phyloP scores from a whole-genome alignment of 176 grass and related monocot genomes.

The Carex pumila region DNA sequence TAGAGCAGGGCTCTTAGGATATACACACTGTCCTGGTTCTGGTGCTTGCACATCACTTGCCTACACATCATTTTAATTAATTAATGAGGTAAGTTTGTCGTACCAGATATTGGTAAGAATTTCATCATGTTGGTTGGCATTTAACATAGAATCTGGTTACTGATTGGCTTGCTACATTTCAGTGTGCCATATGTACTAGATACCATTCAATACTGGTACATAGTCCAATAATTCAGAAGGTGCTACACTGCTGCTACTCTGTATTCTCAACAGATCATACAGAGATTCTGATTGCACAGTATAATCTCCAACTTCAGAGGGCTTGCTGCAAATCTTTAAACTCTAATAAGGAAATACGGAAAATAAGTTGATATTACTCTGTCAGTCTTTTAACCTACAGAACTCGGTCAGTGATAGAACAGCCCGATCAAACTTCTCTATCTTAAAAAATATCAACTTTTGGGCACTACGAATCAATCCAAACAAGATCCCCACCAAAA shows the following conservation, averaged over 20 bases:
- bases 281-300: neutral
- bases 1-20: slow-evolving; percentile 80
- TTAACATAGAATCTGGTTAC: neutral
- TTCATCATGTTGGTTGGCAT: neutral
- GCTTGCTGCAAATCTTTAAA: neutral
- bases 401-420: neutral
- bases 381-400: neutral
- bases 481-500: neutral
- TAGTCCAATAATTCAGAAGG: neutral
- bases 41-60: slow-evolving; percentile 52
- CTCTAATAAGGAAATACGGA: neutral
- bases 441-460: neutral
- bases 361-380: neutral
- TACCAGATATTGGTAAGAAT: neutral
- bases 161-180: neutral
- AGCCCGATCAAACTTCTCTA: neutral
- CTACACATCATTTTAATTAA: slow-evolving; percentile 24
- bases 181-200: neutral
- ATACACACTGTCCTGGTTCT: slow-evolving; percentile 44
- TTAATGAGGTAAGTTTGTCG: neutral
- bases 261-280: neutral
- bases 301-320: neutral
- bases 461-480: neutral
- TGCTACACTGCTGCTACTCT: neutral
- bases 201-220: neutral